A percentile compares a stretch with the other conserved stretches of the same genome.
Conservation (phyloP, 805 yeast genomes). For the Helenozyma baotianmanensis region DNA sequence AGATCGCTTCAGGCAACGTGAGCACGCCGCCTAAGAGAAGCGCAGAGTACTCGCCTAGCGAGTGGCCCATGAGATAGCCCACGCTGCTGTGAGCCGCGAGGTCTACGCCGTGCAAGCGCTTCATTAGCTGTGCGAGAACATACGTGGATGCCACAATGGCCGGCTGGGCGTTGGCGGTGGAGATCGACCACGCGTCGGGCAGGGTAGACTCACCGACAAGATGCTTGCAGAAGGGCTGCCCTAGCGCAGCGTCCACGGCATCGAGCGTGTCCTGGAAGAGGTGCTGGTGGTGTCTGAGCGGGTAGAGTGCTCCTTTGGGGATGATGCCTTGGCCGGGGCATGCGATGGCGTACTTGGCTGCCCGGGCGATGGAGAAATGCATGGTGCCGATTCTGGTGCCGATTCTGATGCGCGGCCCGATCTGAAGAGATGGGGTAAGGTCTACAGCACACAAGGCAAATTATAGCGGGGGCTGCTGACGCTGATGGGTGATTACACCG, state of each 20-base stretch:
- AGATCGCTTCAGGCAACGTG: constrained; percentile 10
- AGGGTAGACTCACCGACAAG: constrained; percentile 7
- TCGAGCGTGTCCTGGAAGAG: constrained; percentile 10
- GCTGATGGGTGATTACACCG: too few relatives aligned
- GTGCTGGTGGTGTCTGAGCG: constrained; percentile 4
- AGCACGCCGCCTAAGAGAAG: constrained; percentile 13
- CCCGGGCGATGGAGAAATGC: too few relatives aligned
- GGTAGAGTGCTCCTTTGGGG: constrained; percentile 13
- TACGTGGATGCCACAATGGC: constrained; percentile 42
- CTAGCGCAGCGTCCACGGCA: constrained; percentile 11
- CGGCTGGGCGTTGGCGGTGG: constrained; percentile 46
- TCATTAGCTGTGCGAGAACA: constrained; percentile 6
- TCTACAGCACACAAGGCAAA: too few relatives aligned
- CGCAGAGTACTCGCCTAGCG: constrained; percentile 17
- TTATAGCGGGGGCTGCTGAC: too few relatives aligned
- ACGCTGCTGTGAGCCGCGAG: constrained; percentile 14
- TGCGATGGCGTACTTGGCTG: constrained; percentile 9
- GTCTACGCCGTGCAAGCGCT: constrained; percentile 8
- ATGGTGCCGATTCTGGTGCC: too few relatives aligned
- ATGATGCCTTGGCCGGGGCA: constrained; percentile 18
- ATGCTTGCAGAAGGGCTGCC: constrained; percentile 6
- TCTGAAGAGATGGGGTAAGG: too few relatives aligned
- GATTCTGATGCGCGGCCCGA: too few relatives aligned
- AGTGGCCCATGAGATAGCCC: constrained; percentile 13
- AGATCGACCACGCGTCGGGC: constrained; percentile 12